Conservation (phyloP, 495 filamentous ascomycete genomes). For the Penicillium tannophilum region DNA sequence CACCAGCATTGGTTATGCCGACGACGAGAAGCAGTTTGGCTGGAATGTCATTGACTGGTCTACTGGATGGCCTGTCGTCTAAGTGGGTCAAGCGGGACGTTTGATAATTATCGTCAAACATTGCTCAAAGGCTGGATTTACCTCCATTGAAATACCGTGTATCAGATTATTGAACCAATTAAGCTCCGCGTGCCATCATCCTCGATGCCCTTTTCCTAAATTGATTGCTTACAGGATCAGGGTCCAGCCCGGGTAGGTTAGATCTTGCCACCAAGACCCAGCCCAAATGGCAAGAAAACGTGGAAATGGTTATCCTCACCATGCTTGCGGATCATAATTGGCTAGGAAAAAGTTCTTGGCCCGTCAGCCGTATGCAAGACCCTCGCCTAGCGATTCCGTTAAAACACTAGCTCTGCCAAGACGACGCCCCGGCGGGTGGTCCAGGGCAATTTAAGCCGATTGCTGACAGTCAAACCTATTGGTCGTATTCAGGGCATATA, state of each 20-base stretch:
- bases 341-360: background rate
- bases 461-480: slow-evolving; percentile 2
- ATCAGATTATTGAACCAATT: background rate
- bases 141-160: background rate
- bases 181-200: background rate
- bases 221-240: background rate
- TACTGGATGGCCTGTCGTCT: slow-evolving; percentile 65
- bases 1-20: slow-evolving; percentile 63
- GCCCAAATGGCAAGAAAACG: background rate
- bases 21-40: slow-evolving; percentile 67
- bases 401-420: slow-evolving; percentile 1
- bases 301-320: background rate
- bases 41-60: slow-evolving; percentile 67
- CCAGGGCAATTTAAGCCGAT: slow-evolving; percentile 21
- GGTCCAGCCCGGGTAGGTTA: background rate
- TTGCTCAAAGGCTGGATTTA: background rate
- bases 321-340: background rate
- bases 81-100: background rate
- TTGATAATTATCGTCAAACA: background rate
- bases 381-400: slow-evolving; percentile 8
- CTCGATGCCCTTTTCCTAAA: background rate
- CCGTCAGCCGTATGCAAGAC: slow-evolving; percentile 1
- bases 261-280: background rate
- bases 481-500: slow-evolving; percentile 4
- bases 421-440: slow-evolving; percentile 1